A percentile compares a stretch with the other conserved stretches of the same genome.
Evolutionary conservation across 2,329 filamentous ascomycete genomes (phyloP).

Genomic region (Hypocrella siamensis): DNA sequence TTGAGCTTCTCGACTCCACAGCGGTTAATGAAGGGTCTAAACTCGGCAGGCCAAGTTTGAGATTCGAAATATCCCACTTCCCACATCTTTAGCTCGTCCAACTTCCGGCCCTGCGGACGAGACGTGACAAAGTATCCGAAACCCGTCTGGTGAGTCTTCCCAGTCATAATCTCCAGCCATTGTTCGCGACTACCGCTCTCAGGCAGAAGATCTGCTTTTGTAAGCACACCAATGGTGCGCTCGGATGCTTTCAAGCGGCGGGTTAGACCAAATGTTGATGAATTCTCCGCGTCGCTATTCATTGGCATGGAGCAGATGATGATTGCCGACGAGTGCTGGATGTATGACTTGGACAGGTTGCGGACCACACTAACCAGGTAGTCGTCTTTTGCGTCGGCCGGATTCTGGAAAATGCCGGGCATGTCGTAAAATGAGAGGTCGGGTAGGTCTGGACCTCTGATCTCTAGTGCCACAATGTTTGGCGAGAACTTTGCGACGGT

Average conservation of each 20-base stretch:
- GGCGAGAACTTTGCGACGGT: constrained; percentile 59
- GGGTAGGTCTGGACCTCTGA: constrained; percentile 54
- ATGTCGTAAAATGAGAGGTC: constrained; percentile 74
- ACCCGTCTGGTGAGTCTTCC: constrained; percentile 44
- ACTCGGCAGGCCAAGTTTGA: constrained; percentile 30
- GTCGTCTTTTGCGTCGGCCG: constrained; percentile 44
- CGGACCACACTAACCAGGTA: constrained; percentile 59
- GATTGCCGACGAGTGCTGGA: constrained; percentile 52
- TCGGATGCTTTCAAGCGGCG: constrained; percentile 35
- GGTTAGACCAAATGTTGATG: constrained; percentile 52
- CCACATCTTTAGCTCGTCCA: constrained; percentile 34
- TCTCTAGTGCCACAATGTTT: constrained; percentile 64
- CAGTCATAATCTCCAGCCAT: constrained; percentile 48
- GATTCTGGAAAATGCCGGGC: constrained; percentile 64
- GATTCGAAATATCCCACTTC: constrained; percentile 37
- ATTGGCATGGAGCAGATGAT: constrained; percentile 66
- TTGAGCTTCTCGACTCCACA: constrained; percentile 40
- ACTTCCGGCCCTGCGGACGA: constrained; percentile 39
- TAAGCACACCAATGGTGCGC: constrained; percentile 61
- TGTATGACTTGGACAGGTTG: constrained; percentile 55
- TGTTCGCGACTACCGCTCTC: constrained; percentile 30
- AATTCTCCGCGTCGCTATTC: constrained; percentile 64
- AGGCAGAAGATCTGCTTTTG: constrained; percentile 64
- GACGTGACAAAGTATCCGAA: constrained; percentile 72
- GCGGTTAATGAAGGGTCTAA: constrained; percentile 28